Conservation (phyloP, 148 eudicot species). For the Persicaria tinctoria region DNA sequence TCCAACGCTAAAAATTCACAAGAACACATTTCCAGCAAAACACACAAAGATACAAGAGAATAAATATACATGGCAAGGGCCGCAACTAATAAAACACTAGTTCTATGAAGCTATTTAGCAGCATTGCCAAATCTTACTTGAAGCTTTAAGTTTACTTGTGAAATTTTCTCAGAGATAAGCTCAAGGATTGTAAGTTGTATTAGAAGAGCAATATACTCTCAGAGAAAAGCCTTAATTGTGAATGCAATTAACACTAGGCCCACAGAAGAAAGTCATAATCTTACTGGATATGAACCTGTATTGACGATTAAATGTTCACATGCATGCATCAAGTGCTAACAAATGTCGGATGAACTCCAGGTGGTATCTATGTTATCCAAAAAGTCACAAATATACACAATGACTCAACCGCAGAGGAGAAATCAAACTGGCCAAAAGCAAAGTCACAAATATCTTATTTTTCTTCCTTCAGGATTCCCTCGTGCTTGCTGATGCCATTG, state of each 20-base stretch:
- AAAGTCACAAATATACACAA: neutral
- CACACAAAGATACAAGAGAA: neutral
- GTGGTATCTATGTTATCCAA: no score
- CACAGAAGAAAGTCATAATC: neutral
- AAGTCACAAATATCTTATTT: neutral
- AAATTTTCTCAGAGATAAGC: neutral
- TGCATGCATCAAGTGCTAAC: no score
- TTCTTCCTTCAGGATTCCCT: neutral
- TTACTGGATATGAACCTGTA: neutral
- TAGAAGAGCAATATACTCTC: neutral
- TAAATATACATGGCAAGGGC: neutral
- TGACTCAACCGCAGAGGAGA: neutral
- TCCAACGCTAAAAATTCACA: neutral
- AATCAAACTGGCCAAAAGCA: neutral
- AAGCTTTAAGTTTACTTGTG: neutral
- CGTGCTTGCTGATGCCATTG: neutral
- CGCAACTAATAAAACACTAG: neutral
- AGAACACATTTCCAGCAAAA: neutral
- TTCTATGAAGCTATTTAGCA: neutral
- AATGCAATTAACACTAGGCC: neutral
- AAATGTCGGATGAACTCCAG: no score
- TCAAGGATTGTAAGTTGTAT: neutral
- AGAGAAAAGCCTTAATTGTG: neutral
- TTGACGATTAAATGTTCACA: no score
- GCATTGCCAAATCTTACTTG: neutral